Conservation (phyloP, 2,329 filamentous ascomycete species). For the Alternaria brassicae region DNA sequence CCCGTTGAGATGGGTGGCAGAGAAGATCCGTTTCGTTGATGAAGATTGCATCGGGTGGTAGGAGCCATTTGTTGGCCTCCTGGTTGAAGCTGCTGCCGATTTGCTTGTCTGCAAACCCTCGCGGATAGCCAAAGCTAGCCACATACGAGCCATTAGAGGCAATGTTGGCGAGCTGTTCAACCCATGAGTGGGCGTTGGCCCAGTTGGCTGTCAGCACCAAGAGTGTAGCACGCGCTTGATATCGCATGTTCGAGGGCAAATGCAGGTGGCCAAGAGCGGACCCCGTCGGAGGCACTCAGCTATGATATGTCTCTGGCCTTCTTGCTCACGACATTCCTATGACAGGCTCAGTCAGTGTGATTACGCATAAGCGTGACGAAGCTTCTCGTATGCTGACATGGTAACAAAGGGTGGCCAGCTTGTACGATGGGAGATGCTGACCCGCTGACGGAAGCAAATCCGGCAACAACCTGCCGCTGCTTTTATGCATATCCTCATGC, state of each 20-base stretch:
- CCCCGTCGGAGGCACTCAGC: not conserved
- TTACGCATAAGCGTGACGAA: not conserved
- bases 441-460: too few relatives aligned
- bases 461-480: too few relatives aligned
- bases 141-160: not conserved
- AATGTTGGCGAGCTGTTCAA: slow-evolving; percentile 3
- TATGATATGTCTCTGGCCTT: not conserved
- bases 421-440: too few relatives aligned
- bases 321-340: not conserved
- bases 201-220: too few relatives aligned
- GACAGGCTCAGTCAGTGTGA: not conserved
- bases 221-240: too few relatives aligned
- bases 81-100: not conserved
- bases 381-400: too few relatives aligned
- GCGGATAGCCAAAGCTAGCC: slow-evolving; percentile 3
- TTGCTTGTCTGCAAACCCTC: slow-evolving; percentile 1
- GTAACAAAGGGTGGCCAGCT: too few relatives aligned
- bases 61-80: not conserved
- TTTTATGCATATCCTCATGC: too few relatives aligned
- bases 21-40: not conserved
- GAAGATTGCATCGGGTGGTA: not conserved
- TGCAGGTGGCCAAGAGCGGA: not conserved
- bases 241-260: not conserved
- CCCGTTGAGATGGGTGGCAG: slow-evolving; percentile 1
- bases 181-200: not conserved